Base-by-base conservation (phyloP, 768 basidiomycete species). In the Russula olivacea region DNA sequence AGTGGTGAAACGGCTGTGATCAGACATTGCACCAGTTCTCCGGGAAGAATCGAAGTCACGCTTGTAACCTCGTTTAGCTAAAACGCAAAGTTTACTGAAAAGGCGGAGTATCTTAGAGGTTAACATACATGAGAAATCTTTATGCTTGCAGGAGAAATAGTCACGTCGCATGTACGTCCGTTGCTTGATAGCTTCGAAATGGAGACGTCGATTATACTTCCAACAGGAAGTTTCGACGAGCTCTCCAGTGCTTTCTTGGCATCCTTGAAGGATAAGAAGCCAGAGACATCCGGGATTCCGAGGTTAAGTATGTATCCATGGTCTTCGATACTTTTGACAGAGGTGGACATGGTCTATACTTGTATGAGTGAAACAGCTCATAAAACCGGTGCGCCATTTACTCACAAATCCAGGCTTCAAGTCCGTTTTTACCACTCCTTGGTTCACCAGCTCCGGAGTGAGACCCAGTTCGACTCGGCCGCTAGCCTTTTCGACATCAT, bases 221-320 rank as follows among this genome's bases (percentile, higher is more conserved):
- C 95, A 19, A 87, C 73, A 45, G 77, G 77, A 21, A 93, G 74
- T 66, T 72, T 74, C 51, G 66, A 63, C 1, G 67, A 68, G 38
- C 71, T 72, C 6, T 69, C 71, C n/a, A 72, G 68, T 5, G 70
- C 73, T 61, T 80, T 79, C 66, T 79, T 75, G 1, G 81, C 79
- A 50, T 92, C 88, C 69, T 86, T 85, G 77, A 90, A 91, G 2
- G 87, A 80, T 52, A 98, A 72, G 74, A 98, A 99, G 47, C 91
- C 91, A 63, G 91, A 83, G 38, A 91, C 73, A n/a, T 81, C 86
- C 11, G 84, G 73, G 19, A 97, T 70, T 2, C 94, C 96, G 43
- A 97, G 76, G 67, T 94, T 91, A 9, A 99, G 79, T 60, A 88
- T 83, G 75, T 96, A 98, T 1, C 97, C 95, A 72, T 97, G 92